Evolutionary conservation across 345 rosid species (phyloP), one percentile per base, ranked within the genome.

Genomic region (Excoecaria cochinchinensis): DNA sequence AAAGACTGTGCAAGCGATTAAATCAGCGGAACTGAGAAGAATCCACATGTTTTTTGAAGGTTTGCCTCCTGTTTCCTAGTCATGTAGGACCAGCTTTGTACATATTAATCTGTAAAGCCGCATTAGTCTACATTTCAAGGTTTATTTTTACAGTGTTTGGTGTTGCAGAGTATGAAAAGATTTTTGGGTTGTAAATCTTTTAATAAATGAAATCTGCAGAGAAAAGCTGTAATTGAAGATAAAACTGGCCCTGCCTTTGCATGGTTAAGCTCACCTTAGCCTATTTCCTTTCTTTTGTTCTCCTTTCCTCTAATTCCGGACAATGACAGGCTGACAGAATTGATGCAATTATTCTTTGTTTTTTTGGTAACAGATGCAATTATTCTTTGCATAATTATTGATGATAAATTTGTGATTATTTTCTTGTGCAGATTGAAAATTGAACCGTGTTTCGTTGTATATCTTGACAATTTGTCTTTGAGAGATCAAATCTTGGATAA

Each of bases 61-160:
- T 42, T 70, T 38, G 44, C 15, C 50, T 61, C 53, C 46, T 31
- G 59, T 61, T 10, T 78, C 63, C 19, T 24, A 14, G 40, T n/a
- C 25, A 6, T 31, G 22, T n/a, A 15, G 1, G 71, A 60, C 61
- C 13, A 57, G 44, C 52, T 40, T 67, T 72, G 73, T 74, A 63
- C 25, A 55, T 74, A 65, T 31, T 12, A 12, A 16, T 73, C 69
- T 73, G 81, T 78, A 24, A 58, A 67, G n/a, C 67, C 64, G 19
- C 53, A 8, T 19, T 59, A 58, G 14, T 57, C n/a, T 58, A 50
- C 61, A 55, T 19, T 25, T 7, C 25, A 31, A 14, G 31, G 3
- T 62, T 3, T 4, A 4, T 9, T 55, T 24, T 65, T 31, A 10
- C 58, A 57, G 25, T 72, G 60, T 57, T 52, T 74, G 74, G 47